Evolutionary conservation across 257 asterid species (phyloP), one percentile per base, ranked within the genome.

Genomic region (Przewalskia tangutica): DNA sequence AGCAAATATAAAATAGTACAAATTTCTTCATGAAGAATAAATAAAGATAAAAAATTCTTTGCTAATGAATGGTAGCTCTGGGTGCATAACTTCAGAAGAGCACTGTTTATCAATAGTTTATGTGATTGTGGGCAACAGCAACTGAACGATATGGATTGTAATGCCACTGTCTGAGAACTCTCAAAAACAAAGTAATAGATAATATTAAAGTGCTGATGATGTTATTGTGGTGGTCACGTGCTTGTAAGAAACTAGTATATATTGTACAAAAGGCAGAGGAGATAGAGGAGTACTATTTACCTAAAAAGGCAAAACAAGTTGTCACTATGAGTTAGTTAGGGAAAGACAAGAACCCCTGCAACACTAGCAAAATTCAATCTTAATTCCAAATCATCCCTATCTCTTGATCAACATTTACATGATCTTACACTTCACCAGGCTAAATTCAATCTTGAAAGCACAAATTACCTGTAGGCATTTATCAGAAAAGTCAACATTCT

Each of bases 401-500:
- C 11, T 65, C 75, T 14, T 16, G 23, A 66, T 66, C 50, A 66
- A 14, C 16, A 16, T 16, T 23, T 36, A 66, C 8, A 36, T 36
- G 75, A 66, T 36, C 75, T 36, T 8, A 36, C 27, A 7, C 7
- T 2, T 46, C 62, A 75, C 62, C 46, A 50, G 14, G 80, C 20
- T 38, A 60, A 12, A 34, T 81, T 81, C 56, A 73, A 27, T 73
- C 9, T 59, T n/a, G 44, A 36, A 83, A 66, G 48, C 8, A 17
- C 1, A 78, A 32, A 77, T 81, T 81, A 92, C 98, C 90, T 89
- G 97, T 40, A 92, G 82, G 85, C 95, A 77, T 84, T 86, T 89
- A 83, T 95, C 93, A 38, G 89, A 84, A 86, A 94, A 92, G 85
- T 92, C 95, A 20, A 84, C 91, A 42, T 88, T 89, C 87, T 86